These are phyloP conservation scores for Cladosporium sp. DNA, from an alignment of 2,329 filamentous ascomycete genomes.

Conservation along the genomic window DNA sequence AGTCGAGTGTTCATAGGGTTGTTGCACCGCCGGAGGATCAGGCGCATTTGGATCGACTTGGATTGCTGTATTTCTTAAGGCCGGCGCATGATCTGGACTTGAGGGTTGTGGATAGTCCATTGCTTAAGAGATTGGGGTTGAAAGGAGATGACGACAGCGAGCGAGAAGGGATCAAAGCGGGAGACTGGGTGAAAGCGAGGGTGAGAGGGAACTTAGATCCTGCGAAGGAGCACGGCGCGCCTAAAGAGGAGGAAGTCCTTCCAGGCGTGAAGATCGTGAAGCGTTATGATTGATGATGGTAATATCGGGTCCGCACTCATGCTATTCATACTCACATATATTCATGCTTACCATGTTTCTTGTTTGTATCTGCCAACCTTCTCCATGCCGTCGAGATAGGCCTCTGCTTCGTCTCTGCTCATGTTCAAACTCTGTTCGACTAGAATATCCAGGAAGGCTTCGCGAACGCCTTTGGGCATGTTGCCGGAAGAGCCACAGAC, in stretches of 20 bases:
- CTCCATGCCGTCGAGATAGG: slow-evolving; percentile 55
- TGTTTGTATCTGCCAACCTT: slow-evolving; percentile 61
- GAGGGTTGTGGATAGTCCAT: slow-evolving; percentile 26
- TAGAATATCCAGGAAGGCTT: slow-evolving; percentile 62
- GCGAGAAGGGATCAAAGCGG: slow-evolving; percentile 25
- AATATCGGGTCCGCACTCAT: slow-evolving; percentile 29
- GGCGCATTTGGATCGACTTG: slow-evolving; percentile 40
- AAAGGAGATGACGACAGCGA: slow-evolving; percentile 17
- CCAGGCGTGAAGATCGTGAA: slow-evolving; percentile 30
- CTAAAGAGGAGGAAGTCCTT: slow-evolving; percentile 25
- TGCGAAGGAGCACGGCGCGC: slow-evolving; percentile 13
- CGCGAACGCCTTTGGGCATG: slow-evolving; percentile 67
- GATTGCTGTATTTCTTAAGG: slow-evolving; percentile 41
- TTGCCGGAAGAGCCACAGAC: slow-evolving; percentile 61
- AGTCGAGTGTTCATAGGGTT: slow-evolving; percentile 49
- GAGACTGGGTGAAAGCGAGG: slow-evolving; percentile 26
- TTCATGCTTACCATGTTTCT: slow-evolving; percentile 59
- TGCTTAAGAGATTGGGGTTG: slow-evolving; percentile 22
- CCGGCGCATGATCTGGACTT: slow-evolving; percentile 25
- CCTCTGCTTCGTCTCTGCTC: slow-evolving; percentile 50
- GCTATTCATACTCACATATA: not conserved
- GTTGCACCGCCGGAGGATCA: slow-evolving; percentile 47
- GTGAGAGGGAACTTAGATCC: slow-evolving; percentile 28
- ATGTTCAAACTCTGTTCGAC: slow-evolving; percentile 35
- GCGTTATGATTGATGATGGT: slow-evolving; percentile 25